Evolutionary conservation across 192 early-diverging fungal species (phyloP), one percentile per base, ranked within the genome.

Genomic region (Geosiphon pyriformis): DNA sequence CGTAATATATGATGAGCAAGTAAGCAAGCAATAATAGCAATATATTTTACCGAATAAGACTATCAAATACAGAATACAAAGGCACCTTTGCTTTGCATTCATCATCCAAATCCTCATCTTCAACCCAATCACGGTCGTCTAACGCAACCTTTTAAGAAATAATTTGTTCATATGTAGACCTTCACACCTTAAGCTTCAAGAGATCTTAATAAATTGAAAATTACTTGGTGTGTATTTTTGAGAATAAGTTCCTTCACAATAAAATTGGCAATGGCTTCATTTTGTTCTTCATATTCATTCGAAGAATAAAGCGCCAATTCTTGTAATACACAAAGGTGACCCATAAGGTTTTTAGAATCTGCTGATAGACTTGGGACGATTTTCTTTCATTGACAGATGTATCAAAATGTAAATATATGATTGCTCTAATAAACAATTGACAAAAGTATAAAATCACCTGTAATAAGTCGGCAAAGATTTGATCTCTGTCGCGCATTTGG

Each of bases 261-360:
- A 46, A 87, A 85, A 35, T 78, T 78, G 20, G 78, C 70, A 4
- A 86, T 74, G 6, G 71, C 62, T 1, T 76, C 73, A 23, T 80
- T 73, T 50, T 86, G 68, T 10, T 51, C 60, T 8, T 86, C 84
- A 70, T 85, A 92, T 1, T 72, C 75, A 1, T 60, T 49, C 4
- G 87, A 78, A 4, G 78, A 70, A 67, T 89, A 81, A 47, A 76
- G 70, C 3, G 80, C 87, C 26, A 92, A 66, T 68, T 90, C 84
- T 2, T 80, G 80, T 32, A 92, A 67, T 6, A 83, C 80, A 7
- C 80, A 67, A 22, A 88, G 72, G 46, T 82, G 70, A n/a, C 67
- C 65, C 27, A 79, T 32, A 7, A 82, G 26, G 56, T 71, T n/a
- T 66, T 71, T 7, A 42, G 76, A 60, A 32, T 63, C 23, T n/a